Evolutionary conservation across 108 stramenopile genomes (phyloP), one percentile per base, ranked within the genome.

Genomic region (Cyclostephanos tholiformis): DNA sequence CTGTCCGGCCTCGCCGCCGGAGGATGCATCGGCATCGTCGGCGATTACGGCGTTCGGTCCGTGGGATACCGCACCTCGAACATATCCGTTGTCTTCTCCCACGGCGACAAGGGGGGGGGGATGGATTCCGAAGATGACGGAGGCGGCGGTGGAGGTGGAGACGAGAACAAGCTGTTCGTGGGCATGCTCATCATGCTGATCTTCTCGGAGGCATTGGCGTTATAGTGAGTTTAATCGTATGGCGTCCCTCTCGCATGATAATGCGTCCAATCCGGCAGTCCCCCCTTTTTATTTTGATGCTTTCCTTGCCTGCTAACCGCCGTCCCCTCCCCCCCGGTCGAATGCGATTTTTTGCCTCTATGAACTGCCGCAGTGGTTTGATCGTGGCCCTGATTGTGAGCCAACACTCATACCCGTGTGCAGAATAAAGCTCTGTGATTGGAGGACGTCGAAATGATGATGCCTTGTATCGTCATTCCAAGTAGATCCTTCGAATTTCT

Each of bases 11-110:
- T 95, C 19, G 93, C 89, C 11, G 93, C 93, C 2, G 93, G 93
- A 35, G 80, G 87, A 12, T 92, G 91, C 66, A 95, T 95, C 67
- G 93, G 93, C 23, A 92, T 95, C 53, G 85, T 95, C 51, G 94
- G 94, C 30, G 94, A 95, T 62, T 88, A 82, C 56, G 94, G 94
- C 22, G 91, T 95, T 17, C 76, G 94, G 23, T 89, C 89, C 12
- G 91, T 95, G 22, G 93, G 93, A 23, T 95, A 95, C 62, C 77
- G 94, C 43, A 87, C 94, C 11, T 88, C 86, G 30, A 85, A 86
- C 38, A 92, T 95, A 46, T 87, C 89, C 14, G 63, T 82, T 23
- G 58, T 92, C 6, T 91, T 91, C 57, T 90, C 91, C 29, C 77
- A 69, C 11, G 65, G 59, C 17, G 82, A 82, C 51, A 65, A 79